Evolutionary conservation across 169 alveolate species (phyloP), one percentile per base, ranked within the genome.

Genomic region (Plasmodium sp.): DNA sequence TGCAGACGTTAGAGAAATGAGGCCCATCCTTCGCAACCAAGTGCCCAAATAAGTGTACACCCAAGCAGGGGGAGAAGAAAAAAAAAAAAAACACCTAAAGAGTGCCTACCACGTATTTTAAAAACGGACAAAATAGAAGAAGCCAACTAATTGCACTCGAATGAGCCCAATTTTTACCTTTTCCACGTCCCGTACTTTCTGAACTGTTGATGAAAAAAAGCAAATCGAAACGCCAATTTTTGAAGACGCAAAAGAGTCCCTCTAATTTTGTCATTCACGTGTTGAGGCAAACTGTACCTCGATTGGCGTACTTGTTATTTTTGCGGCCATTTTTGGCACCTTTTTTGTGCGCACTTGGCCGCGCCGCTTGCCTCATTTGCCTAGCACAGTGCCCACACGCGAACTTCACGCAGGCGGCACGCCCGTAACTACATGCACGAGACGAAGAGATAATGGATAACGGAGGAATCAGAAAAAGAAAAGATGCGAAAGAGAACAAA

Each of bases 381-480:
- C 14, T 12, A 14, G 14, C 22, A 5, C 81, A 3, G 45, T 39
- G 45, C 45, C 9, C 45, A 39, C 7, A 39, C 45, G 9, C 45
- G 45, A 2, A 48, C 18, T 48, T 5, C 58, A 48, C 58, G 22
- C 62, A 51, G 22, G 62, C 2, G 22, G 71, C 33, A 51, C 45
- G 41, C 90, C 33, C 75, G 71, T 31, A 82, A 33, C 74, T 82
- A 82, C 45, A 31, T 86, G 82, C 45, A 5, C 43, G 81, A 36
- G 71, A 5, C 31, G 16, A 62, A 88, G 14, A 34, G 12, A 88
- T 58, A 79, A 92, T 92, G 95, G 95, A 92, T 81, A 81, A 14
- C 82, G 43, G 91, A 1, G 92, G 92, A 45, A 82, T 92, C 22
- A 81, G 95, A 48, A 92, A 83, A 83, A 81, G 95, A 73, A 92